Conservation (phyloP, 345 rosid species). For the Diplotaxis tenuifolia region DNA sequence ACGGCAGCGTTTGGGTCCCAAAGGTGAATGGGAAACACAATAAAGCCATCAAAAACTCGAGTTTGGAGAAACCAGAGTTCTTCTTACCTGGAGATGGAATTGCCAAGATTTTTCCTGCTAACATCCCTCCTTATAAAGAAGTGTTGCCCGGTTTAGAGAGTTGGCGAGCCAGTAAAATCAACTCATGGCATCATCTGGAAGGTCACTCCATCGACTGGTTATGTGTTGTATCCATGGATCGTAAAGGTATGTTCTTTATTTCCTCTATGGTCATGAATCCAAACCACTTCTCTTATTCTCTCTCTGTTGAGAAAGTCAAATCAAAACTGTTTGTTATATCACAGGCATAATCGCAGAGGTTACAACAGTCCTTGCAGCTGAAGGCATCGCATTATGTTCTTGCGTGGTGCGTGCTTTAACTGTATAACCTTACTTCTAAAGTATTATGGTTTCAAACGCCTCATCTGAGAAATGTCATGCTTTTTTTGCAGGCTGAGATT, state of each 20-base stretch:
- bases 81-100: conserved; percentile 61
- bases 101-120: conserved; percentile 63
- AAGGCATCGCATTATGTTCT: conserved; percentile 69
- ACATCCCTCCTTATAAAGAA: conserved; percentile 63
- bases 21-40: conserved; percentile 89
- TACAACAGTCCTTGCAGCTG: conserved; percentile 67
- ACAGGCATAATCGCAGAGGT: conserved; percentile 91
- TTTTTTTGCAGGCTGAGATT: conserved; percentile 64
- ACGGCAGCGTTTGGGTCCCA: conserved; percentile 54
- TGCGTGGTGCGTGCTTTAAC: conserved; percentile 63
- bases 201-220: conserved; percentile 94
- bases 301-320: conserved; percentile 4
- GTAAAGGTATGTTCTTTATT: conserved; percentile 54
- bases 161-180: conserved; percentile 89
- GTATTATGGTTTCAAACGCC: neutral
- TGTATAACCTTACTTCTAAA: neutral
- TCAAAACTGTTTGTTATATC: conserved; percentile 8
- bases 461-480: neutral
- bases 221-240: conserved; percentile 80
- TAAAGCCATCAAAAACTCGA: conserved; percentile 50
- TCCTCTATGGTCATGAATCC: neutral
- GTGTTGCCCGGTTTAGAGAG: conserved; percentile 82
- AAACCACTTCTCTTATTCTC: neutral
- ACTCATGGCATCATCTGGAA: conserved; percentile 86
- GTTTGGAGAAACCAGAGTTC: conserved; percentile 44